Evolutionary conservation across 148 eudicot genomes (phyloP).

Genomic region (Amaranthus hypochondriacus): DNA sequence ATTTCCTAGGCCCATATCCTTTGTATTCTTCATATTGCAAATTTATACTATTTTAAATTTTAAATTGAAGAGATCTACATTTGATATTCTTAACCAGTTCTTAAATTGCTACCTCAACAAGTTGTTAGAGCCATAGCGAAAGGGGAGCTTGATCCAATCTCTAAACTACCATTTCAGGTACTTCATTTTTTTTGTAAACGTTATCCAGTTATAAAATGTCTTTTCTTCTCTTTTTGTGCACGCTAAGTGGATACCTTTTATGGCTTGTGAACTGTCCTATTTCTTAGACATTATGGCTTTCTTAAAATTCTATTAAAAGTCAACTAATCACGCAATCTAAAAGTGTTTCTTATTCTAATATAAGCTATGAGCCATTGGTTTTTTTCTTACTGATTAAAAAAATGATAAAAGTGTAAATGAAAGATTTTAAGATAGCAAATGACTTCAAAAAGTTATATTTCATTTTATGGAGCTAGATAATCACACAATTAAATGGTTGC

Average conservation of each 20-base stretch:
- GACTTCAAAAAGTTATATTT: no score
- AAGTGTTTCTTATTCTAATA: no score
- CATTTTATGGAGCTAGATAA: no score
- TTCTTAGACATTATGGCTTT: no score
- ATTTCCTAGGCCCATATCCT: constrained; percentile 99
- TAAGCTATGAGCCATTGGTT: no score
- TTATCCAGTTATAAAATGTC: background rate
- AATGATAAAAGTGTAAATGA: no score
- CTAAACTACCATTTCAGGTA: constrained; percentile 83
- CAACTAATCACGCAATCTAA: no score
- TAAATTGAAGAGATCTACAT: background rate
- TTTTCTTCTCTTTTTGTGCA: constrained; percentile 2
- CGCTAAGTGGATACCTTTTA: background rate
- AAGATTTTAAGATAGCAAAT: no score
- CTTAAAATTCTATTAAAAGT: no score
- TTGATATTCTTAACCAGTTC: constrained; percentile 51
- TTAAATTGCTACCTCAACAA: constrained; percentile 58
- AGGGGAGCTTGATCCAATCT: constrained; percentile 86
- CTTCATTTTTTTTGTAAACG: background rate
- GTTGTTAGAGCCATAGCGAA: constrained; percentile 72
- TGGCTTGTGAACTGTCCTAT: background rate
- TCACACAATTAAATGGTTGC: no score
- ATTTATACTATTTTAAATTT: constrained; percentile 4
- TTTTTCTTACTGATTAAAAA: no score
- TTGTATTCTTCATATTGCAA: constrained; percentile 17